Evolutionary conservation across 768 basidiomycete genomes (phyloP), one percentile per base, ranked within the genome.

Genomic region (Lactarius deliciosus): DNA sequence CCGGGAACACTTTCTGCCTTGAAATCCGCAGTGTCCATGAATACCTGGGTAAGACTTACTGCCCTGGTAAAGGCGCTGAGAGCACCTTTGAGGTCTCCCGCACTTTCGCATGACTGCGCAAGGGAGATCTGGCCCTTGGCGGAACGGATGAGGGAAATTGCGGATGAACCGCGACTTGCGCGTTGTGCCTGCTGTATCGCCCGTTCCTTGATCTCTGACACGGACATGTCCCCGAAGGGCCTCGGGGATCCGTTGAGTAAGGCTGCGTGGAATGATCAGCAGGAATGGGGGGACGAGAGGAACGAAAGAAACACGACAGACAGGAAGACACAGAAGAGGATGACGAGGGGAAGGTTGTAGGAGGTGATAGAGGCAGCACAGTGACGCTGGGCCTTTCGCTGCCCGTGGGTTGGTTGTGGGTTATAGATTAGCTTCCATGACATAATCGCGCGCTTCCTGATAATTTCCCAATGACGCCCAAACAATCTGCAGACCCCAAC

Each of bases 1-100:
- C 81, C 83, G 45, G 77, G 78, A 56, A 75, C 74, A 70, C 81
- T 81, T 66, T 85, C 84, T 25, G 77, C 72, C 63, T 75, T 76
- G 74, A 86, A 85, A 71, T 90, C 89, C 11, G 80, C 65, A 18
- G 85, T 83, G 56, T 86, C 83, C 79, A 89, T 83, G 55, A 85
- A 80, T 76, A 85, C 81, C 69, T 81, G 80, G 0, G 82, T 78
- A 3, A 91, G 79, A 28, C 79, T 82, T 1, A 84, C 90, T 9
- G 89, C 84, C 74, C 82, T 86, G 34, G 86, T 83, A 69, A 85
- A 84, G 25, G 84, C 81, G 45, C 79, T 79, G 36, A 90, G 80
- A 2, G 90, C 89, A 22, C 77, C 81, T 74, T 81, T 82, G 62
- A 90, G 77, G 71, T 92, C 85, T 1, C 87, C 87, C 47, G 78